Conservation (phyloP, 2,329 filamentous ascomycete species). For the Exophiala phaeomuriformis region DNA sequence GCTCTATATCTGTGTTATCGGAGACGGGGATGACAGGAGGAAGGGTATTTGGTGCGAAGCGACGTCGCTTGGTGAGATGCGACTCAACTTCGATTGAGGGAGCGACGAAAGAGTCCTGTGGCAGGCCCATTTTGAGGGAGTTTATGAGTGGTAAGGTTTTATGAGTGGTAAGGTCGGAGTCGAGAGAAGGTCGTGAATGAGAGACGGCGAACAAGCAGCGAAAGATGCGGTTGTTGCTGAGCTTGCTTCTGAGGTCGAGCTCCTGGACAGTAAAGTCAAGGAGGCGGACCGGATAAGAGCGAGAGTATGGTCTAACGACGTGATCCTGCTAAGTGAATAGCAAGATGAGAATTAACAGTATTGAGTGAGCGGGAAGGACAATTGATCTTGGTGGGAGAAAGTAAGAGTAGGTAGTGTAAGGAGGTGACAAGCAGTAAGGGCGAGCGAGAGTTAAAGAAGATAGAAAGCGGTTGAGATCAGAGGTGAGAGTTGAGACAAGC, state of each 20-base stretch:
- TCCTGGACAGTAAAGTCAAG: constrained; percentile 42
- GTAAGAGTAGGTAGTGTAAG: background rate
- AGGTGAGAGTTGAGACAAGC: background rate
- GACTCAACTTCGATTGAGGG: constrained; percentile 13
- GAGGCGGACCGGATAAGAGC: constrained; percentile 29
- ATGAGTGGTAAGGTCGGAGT: background rate
- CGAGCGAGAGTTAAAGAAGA: background rate
- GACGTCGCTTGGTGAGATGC: constrained; percentile 37
- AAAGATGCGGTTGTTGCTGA: background rate
- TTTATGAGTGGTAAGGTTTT: background rate
- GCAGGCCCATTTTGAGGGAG: constrained; percentile 12
- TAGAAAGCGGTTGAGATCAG: background rate
- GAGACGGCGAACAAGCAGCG: background rate
- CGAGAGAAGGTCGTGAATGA: background rate
- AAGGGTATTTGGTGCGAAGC: constrained; percentile 38
- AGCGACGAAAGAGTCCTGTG: constrained; percentile 12
- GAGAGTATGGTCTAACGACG: background rate
- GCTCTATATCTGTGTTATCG: constrained; percentile 22
- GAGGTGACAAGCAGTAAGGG: background rate
- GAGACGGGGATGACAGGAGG: constrained; percentile 23
- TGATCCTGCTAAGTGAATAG: constrained; percentile 23
- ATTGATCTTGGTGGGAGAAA: constrained; percentile 1
- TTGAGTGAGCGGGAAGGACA: constrained; percentile 1
- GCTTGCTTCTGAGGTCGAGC: background rate
- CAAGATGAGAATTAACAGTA: constrained; percentile 9